These are phyloP conservation scores for barrel medic (Medicago truncatula) DNA, from an alignment of 306 rosid genomes.

Conservation along the genomic window DNA sequence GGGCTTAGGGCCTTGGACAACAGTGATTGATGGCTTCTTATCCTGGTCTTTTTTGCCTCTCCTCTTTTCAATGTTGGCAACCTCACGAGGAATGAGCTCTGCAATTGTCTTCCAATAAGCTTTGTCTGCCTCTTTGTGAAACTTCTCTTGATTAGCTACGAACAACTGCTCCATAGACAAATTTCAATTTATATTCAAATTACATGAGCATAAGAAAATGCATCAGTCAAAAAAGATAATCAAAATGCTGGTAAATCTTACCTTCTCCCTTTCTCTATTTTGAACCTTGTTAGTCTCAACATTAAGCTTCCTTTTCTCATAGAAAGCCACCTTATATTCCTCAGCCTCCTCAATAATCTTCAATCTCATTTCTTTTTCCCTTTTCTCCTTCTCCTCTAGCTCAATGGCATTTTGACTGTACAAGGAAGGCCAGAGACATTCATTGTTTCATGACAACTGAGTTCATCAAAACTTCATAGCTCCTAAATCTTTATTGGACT, in stretches of 20 bases:
- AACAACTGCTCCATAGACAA: slow-evolving; percentile 58
- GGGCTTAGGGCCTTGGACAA: slow-evolving; percentile 97
- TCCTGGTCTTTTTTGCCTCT: slow-evolving; percentile 98
- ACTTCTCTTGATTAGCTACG: slow-evolving; percentile 88
- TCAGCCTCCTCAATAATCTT: slow-evolving; percentile 95
- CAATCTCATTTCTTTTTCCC: slow-evolving; percentile 87
- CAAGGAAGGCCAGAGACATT: slow-evolving; percentile 45
- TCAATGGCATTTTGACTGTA: slow-evolving; percentile 82
- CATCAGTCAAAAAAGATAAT: slow-evolving; percentile 6
- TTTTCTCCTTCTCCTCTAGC: slow-evolving; percentile 94
- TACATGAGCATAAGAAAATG: slow-evolving; percentile 18
- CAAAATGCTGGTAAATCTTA: slow-evolving; percentile 38
- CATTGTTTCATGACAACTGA: slow-evolving; percentile 25
- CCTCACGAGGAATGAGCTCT: slow-evolving; percentile 94
- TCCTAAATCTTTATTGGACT: slow-evolving; percentile 23
- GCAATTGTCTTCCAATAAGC: slow-evolving; percentile 95
- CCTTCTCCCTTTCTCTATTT: slow-evolving; percentile 98
- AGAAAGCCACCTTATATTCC: slow-evolving; percentile 76
- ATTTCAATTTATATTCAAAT: slow-evolving; percentile 16
- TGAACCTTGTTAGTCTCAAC: slow-evolving; percentile 83
- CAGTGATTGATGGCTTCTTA: slow-evolving; percentile 85
- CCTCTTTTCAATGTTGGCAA: slow-evolving; percentile 89
- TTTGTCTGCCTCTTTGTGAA: slow-evolving; percentile 97
- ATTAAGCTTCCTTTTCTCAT: slow-evolving; percentile 93
- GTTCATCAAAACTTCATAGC: slow-evolving; percentile 31